Evolutionary conservation across 305 asterid species (phyloP), one percentile per base, ranked within the genome.

Genomic region (Fraxinus paxiana): DNA sequence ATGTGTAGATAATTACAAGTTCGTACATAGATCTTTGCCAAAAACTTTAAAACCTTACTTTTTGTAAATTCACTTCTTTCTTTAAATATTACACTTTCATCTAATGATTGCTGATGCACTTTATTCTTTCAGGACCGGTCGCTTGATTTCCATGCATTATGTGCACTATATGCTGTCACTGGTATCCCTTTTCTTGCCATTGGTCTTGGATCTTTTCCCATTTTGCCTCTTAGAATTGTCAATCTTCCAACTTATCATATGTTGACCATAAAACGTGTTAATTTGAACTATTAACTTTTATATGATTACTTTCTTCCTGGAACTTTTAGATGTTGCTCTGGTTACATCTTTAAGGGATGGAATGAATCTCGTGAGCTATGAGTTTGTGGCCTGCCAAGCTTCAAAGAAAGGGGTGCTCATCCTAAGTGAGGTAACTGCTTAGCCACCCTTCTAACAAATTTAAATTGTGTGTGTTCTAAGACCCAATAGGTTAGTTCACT

Each of bases 311-410:
- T 13, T 74, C 65, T 80, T 43, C 9, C 77, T 72, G 30, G 77
- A 59, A 51, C 34, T 82, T 34, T 30, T 34, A 94, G 98, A 93
- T 86, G 97, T 94, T 78, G 97, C 98, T 69, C 88, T 94, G 81
- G 96, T 94, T 78, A 94, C 98, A 79, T 94, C 98, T 76, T 88
- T 94, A 76, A 88, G 98, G 87, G 98, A 94, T 83, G 98, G 98
- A 83, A 94, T 94, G 98, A 94, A 94, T 89, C 97, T 93, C 74
- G 98, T 94, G 82, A 93, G 98, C 90, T 94, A 94, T 79, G 98
- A 94, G 86, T 94, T 93, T 83, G 97, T 94, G 87, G 98, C 98
- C 54, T 94, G 98, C 91, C 98, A 93, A 90, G 97, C 87, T 77
- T 88, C 87, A 15, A 94, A 90, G 89, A 94, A 92, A 85, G 98